Evolutionary conservation across 176 grass and related monocot species (phyloP).

Genomic region (Guadua angustifolia): DNA sequence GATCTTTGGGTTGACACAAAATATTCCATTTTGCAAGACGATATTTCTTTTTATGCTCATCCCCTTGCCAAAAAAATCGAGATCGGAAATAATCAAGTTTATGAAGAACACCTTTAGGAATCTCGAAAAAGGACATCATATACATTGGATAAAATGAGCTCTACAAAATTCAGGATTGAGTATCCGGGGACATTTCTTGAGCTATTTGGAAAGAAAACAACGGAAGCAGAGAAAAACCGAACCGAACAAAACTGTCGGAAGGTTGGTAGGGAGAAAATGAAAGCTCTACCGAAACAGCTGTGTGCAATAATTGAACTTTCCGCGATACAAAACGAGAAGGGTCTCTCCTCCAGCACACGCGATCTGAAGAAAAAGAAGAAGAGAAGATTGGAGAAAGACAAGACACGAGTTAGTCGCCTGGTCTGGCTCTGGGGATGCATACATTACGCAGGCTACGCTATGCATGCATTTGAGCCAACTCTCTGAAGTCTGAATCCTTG

Average conservation of each 20-base stretch:
- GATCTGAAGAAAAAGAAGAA: conserved; percentile 7
- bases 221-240: not conserved
- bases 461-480: not conserved
- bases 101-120: no score
- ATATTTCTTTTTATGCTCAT: no score
- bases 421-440: not conserved
- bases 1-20: no score
- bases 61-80: no score
- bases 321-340: conserved; percentile 34
- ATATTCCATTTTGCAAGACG: no score
- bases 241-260: conserved; percentile 22
- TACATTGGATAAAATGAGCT: no score
- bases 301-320: conserved; percentile 50
- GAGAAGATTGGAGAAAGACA: conserved; percentile 30
- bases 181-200: not conserved
- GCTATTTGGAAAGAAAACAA: not conserved
- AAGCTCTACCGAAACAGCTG: conserved; percentile 43
- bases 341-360: conserved; percentile 46
- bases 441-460: conserved; percentile 19
- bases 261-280: conserved; percentile 45
- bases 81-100: no score
- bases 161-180: not conserved
- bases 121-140: no score
- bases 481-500: no score
- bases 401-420: conserved; percentile 33